Conservation (phyloP, 495 filamentous ascomycete genomes). For the Annulohypoxylon bovei region DNA sequence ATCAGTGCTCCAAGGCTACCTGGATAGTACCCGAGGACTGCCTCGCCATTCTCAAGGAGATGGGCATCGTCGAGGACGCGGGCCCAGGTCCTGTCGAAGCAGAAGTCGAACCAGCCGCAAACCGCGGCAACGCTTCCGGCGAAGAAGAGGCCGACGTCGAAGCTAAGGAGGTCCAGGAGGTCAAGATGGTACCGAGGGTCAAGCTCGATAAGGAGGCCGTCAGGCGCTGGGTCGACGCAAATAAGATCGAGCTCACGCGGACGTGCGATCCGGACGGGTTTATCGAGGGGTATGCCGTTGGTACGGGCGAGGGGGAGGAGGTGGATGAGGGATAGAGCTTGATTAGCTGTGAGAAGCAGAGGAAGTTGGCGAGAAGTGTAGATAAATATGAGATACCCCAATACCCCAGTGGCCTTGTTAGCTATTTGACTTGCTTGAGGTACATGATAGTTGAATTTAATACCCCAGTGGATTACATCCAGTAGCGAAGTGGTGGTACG, state of each 20-base stretch:
- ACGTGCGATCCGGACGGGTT: constrained; percentile 68
- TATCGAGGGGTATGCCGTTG: constrained; percentile 58
- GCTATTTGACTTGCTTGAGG: neutral
- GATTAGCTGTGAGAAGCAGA: neutral
- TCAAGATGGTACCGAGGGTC: constrained; percentile 49
- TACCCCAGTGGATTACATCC: too few relatives aligned
- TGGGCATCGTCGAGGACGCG: constrained; percentile 76
- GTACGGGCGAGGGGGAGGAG: constrained; percentile 41
- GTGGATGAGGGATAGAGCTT: constrained; percentile 37
- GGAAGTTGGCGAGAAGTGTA: neutral
- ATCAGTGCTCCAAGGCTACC: constrained; percentile 64
- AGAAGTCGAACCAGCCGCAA: constrained; percentile 23
- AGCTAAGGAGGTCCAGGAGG: constrained; percentile 23
- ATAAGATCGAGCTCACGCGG: constrained; percentile 57
- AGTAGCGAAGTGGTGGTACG: neutral
- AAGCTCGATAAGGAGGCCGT: constrained; percentile 65
- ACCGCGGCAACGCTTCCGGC: constrained; percentile 19
- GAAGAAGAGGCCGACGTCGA: constrained; percentile 27
- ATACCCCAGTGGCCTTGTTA: neutral
- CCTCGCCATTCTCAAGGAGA: constrained; percentile 76
- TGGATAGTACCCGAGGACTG: constrained; percentile 87
- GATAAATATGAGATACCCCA: neutral
- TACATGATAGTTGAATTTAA: neutral
- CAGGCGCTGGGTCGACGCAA: constrained; percentile 60
- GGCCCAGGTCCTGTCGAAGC: constrained; percentile 55